Percentiles rank a stretch among this genome's conserved stretches.
phyloP scores from a whole-genome alignment of 139 green algal genomes.

The Picochlorum sp. region DNA sequence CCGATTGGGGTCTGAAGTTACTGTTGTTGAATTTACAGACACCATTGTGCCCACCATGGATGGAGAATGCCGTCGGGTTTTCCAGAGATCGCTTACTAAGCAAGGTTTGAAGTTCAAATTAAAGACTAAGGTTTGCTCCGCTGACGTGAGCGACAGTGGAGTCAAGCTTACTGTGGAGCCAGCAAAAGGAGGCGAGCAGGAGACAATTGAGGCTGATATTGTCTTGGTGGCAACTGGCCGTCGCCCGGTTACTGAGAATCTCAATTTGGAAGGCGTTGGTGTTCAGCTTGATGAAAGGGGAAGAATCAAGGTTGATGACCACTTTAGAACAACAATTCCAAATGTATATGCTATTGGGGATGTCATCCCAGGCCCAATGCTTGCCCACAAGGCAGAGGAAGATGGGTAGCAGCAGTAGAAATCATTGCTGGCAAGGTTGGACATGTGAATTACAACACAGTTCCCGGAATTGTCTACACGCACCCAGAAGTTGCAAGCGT shows the following conservation, averaged over 20 bases:
- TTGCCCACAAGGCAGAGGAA: slow-evolving; percentile 99
- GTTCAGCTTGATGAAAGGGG: slow-evolving; percentile 69
- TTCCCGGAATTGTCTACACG: slow-evolving; percentile 98
- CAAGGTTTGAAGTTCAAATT: slow-evolving; percentile 98
- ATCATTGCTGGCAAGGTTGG: slow-evolving; percentile 80
- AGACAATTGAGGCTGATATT: slow-evolving; percentile 74
- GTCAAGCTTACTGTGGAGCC: slow-evolving; percentile 60
- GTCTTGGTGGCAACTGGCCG: slow-evolving; percentile 88
- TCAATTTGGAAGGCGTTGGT: slow-evolving; percentile 84
- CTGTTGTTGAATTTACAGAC: slow-evolving; percentile 92
- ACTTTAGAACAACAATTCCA: slow-evolving; percentile 58
- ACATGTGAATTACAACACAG: slow-evolving; percentile 96
- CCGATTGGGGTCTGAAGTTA: slow-evolving; percentile 85
- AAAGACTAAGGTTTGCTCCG: slow-evolving; percentile 70
- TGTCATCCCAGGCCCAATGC: slow-evolving; percentile 88
- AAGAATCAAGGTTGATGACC: slow-evolving; percentile 65
- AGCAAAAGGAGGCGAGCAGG: slow-evolving; percentile 57
- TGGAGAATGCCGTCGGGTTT: slow-evolving; percentile 70
- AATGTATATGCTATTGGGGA: slow-evolving; percentile 91
- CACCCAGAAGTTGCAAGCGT: slow-evolving; percentile 81
- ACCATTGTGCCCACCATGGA: slow-evolving; percentile 90
- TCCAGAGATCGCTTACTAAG: slow-evolving; percentile 89
- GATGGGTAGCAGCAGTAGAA: slow-evolving; percentile 94
- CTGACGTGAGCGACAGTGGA: slow-evolving; percentile 37
- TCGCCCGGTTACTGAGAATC: slow-evolving; percentile 53